A percentile compares a stretch with the other conserved stretches of the same genome.
These are phyloP conservation scores for Hypoxylon sp. DNA, from an alignment of 2,329 filamentous ascomycete genomes.

Conservation along the genomic window DNA sequence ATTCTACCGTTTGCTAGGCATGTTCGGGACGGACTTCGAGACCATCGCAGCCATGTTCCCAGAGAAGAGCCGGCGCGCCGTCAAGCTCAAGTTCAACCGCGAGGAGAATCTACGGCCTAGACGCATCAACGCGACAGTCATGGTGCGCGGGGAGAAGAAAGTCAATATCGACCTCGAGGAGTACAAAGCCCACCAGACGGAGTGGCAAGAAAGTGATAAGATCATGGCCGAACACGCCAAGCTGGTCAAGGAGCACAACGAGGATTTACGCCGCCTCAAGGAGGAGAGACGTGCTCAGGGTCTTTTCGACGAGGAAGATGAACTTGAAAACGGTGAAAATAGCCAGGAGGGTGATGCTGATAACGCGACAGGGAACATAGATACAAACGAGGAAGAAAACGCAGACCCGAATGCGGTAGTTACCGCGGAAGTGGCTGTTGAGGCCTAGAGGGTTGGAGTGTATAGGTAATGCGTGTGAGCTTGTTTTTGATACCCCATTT, in stretches of 20 bases:
- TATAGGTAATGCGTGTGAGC: slow-evolving; percentile 23
- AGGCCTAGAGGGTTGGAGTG: slow-evolving; percentile 12
- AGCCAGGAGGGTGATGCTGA: slow-evolving; percentile 50
- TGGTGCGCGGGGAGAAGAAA: slow-evolving; percentile 67
- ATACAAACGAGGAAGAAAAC: too few species aligned
- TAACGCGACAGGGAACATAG: background rate
- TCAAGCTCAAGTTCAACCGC: slow-evolving; percentile 87
- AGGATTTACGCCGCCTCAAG: slow-evolving; percentile 61
- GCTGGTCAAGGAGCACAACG: slow-evolving; percentile 62
- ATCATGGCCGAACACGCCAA: slow-evolving; percentile 67
- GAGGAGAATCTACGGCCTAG: slow-evolving; percentile 79
- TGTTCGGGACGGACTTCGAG: slow-evolving; percentile 87
- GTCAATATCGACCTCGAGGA: slow-evolving; percentile 72
- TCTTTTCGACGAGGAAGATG: slow-evolving; percentile 59
- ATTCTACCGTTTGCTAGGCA: slow-evolving; percentile 81
- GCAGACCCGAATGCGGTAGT: too few species aligned
- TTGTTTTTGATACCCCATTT: slow-evolving; percentile 52
- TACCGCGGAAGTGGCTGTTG: slow-evolving; percentile 40
- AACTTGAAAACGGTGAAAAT: slow-evolving; percentile 59
- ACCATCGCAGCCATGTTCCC: slow-evolving; percentile 84
- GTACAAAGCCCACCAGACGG: slow-evolving; percentile 65
- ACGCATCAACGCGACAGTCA: slow-evolving; percentile 75
- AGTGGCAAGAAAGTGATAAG: slow-evolving; percentile 67
- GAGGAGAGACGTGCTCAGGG: slow-evolving; percentile 57
- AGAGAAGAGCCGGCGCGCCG: slow-evolving; percentile 77